Base-by-base conservation (phyloP, 176 grass and related monocot genomes). In the Neostapfia colusana region DNA sequence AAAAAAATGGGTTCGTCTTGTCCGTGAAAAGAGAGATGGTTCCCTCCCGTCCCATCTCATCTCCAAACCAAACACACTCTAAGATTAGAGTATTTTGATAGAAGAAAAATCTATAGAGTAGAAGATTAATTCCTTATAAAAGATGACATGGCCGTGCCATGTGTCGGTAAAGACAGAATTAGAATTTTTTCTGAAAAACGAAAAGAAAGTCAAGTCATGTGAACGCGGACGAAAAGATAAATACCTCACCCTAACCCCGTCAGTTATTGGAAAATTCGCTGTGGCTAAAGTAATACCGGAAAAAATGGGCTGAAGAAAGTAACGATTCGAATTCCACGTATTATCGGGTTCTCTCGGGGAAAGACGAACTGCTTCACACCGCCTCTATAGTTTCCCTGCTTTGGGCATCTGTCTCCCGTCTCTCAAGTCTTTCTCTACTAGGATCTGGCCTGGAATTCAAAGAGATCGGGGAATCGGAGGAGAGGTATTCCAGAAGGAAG, bases 181-280 rank as follows among this genome's bases (percentile, higher is more conserved):
- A 10, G 59, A 0, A 12, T 20, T n/a, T 24, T 10, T 31, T 1
- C 31, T 31, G 3, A 25, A 60, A 20, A 54, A 8, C 0, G 21
- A 54, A 54, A 54, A 10, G 0, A 21, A 54, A 2, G 39, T 37
- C 53, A 2, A 20, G 38, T 61, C 72, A 62, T 62, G 72, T 61
- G 72, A 83, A 9, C 51, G 72, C 38, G 3, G 31, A 31, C 31
- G 31, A 3, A 31, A 31, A 31, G 31, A 16, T 58, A 74, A 83
- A 69, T 83, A 83, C 75, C 81, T 83, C 21, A 25, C 57, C 50
- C 5, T n/a, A 9, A 63, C n/a, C 51, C n/a, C 39, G 59, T 31
- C 14, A 0, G 0, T 59, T 76, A 20, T 15, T 2, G 3, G 0
- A 4, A 46, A 69, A 60, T 83, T 76, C 4, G 0, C 3, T 11